Evolutionary conservation across 192 early-diverging fungal genomes (phyloP).

Genomic region (Linnemannia schmuckeri): DNA sequence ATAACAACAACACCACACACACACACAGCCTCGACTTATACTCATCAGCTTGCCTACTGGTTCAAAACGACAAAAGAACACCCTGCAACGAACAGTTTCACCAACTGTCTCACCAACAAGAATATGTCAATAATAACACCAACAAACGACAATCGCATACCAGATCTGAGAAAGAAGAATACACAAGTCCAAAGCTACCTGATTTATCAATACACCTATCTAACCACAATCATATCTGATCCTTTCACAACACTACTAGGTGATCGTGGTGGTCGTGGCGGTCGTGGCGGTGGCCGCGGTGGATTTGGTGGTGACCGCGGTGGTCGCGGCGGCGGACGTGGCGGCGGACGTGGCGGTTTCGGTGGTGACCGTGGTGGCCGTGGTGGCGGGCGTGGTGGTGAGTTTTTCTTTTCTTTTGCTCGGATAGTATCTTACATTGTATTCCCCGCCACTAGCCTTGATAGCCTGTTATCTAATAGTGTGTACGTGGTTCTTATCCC

Average conservation of each 20-base stretch:
- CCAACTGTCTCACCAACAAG: background rate
- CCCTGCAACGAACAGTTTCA: too few species aligned
- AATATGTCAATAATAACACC: background rate
- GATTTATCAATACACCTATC: too few species aligned
- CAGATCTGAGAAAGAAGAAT: too few species aligned
- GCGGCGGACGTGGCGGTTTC: constrained; percentile 59
- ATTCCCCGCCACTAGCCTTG: too few species aligned
- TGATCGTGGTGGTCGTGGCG: constrained; percentile 62
- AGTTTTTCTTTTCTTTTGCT: constrained; percentile 77
- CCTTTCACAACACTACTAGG: background rate
- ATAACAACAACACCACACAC: background rate
- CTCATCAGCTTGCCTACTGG: too few species aligned
- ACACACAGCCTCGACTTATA: too few species aligned
- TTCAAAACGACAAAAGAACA: background rate
- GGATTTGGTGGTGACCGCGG: constrained; percentile 24
- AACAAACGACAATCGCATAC: background rate
- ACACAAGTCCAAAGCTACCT: too few species aligned
- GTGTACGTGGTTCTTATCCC: too few species aligned
- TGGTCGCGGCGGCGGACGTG: constrained; percentile 51
- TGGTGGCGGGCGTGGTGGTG: constrained; percentile 52
- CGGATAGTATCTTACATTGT: constrained; percentile 67
- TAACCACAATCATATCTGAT: background rate
- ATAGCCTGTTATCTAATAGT: too few species aligned
- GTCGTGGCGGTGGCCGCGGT: background rate
- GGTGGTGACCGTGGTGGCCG: constrained; percentile 54